A percentile compares a stretch with the other conserved stretches of the same genome.
Evolutionary conservation across 1,284 basidiomycete genomes (phyloP).

Genomic region (Naganishia liquefaciens): DNA sequence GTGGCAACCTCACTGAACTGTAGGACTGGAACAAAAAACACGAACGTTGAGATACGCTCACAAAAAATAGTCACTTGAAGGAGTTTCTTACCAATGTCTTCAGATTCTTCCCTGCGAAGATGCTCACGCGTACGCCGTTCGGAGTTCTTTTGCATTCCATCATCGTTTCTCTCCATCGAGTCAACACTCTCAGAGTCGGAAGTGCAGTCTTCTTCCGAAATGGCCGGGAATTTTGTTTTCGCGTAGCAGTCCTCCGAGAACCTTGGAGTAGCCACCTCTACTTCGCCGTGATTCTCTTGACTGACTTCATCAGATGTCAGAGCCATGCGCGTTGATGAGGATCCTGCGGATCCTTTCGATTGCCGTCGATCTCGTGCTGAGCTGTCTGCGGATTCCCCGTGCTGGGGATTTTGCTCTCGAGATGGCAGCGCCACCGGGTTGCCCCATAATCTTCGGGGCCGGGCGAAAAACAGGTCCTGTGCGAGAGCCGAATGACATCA

Average conservation of each 20-base stretch:
- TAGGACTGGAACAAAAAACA: not conserved
- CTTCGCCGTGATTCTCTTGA: constrained; percentile 9
- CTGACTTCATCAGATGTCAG: constrained; percentile 18
- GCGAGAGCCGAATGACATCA: not conserved
- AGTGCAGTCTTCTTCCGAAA: constrained; percentile 15
- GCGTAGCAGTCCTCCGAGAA: constrained; percentile 16
- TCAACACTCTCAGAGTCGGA: not conserved
- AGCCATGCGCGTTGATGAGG: constrained; percentile 13
- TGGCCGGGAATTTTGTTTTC: constrained; percentile 15
- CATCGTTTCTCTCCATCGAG: no score
- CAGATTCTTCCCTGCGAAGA: constrained; percentile 1
- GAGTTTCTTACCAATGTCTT: constrained; percentile 11
- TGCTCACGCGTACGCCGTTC: not conserved
- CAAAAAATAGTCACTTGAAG: no score
- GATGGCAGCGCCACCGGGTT: constrained; percentile 18
- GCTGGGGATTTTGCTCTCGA: not conserved
- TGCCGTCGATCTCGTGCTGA: not conserved
- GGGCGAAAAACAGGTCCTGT: constrained; percentile 30
- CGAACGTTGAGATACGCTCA: not conserved
- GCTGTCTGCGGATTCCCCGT: not conserved
- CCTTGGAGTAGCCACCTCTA: constrained; percentile 14
- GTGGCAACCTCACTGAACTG: constrained; percentile 5
- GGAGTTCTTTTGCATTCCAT: not conserved
- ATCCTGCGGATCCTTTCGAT: constrained; percentile 12
- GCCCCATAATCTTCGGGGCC: constrained; percentile 27